phyloP scores from a whole-genome alignment of 2,329 filamentous ascomycete genomes.

The Fusarium virguliforme region DNA sequence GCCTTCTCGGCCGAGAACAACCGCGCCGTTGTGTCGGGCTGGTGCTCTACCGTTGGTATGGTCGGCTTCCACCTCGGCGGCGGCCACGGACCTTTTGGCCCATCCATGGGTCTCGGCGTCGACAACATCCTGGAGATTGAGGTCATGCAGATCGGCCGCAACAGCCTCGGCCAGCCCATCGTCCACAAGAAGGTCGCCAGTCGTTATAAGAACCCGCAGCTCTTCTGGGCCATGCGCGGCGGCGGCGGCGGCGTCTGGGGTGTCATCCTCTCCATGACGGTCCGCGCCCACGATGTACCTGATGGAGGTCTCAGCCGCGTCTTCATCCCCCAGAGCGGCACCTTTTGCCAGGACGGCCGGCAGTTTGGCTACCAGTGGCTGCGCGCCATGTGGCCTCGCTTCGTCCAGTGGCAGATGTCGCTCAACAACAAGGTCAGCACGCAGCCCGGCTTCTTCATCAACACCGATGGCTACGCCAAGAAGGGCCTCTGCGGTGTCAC shows the following conservation, averaged over 20 bases:
- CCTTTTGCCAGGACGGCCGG: conserved; percentile 23
- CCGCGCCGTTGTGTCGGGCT: conserved; percentile 14
- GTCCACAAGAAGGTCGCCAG: conserved; percentile 33
- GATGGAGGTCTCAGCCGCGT: conserved; percentile 31
- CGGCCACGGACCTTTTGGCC: conserved; percentile 27
- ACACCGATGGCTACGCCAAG: conserved; percentile 15
- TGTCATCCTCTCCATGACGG: conserved; percentile 64
- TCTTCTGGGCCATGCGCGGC: conserved; percentile 69
- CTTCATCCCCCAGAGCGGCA: conserved; percentile 25
- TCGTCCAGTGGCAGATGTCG: conserved; percentile 30
- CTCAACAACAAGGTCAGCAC: conserved; percentile 30
- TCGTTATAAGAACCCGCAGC: conserved; percentile 59
- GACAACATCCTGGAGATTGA: conserved; percentile 32
- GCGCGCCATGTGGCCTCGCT: conserved; percentile 33
- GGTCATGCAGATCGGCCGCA: conserved; percentile 29
- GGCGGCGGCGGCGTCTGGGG: conserved; percentile 67
- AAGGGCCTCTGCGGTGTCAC: conserved; percentile 23
- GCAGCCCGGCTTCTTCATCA: conserved; percentile 26
- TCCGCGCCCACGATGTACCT: conserved; percentile 60
- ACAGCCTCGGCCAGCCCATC: conserved; percentile 17
- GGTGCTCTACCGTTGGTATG: conserved; percentile 26
- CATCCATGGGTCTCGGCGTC: conserved; percentile 30
- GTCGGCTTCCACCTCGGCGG: conserved; percentile 31
- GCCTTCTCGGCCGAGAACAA: conserved; percentile 19
- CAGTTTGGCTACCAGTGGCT: conserved; percentile 32